These are phyloP conservation scores for Ceratocystis ficicola DNA, from an alignment of 2,329 filamentous ascomycete species.

Conservation along the genomic window DNA sequence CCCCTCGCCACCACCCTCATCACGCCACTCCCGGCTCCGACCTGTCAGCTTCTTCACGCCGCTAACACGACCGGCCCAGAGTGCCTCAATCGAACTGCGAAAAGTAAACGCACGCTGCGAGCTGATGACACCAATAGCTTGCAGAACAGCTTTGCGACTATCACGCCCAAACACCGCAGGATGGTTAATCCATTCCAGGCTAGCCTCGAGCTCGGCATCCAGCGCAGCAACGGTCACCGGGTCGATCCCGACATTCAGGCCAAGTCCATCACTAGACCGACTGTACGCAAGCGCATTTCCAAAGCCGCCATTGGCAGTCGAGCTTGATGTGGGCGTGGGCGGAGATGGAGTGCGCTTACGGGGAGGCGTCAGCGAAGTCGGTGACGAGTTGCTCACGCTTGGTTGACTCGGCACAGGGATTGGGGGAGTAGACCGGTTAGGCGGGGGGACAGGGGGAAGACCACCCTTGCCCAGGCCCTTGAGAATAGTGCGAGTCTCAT, in stretches of 20 bases:
- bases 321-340: conserved; percentile 38
- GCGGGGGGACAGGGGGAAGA: conserved; percentile 71
- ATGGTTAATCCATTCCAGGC: conserved; percentile 94
- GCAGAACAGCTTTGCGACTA: conserved; percentile 86
- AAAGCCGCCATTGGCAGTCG: conserved; percentile 32
- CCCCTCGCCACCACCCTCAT: conserved; percentile 63
- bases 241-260: conserved; percentile 67
- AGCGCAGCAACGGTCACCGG: conserved; percentile 68
- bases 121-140: conserved; percentile 92
- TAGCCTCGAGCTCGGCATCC: conserved; percentile 79
- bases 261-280: conserved; percentile 46
- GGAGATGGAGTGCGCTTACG: conserved; percentile 46
- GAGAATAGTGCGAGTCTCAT: conserved; percentile 86
- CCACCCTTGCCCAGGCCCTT: conserved; percentile 94
- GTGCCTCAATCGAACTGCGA: conserved; percentile 72
- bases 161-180: conserved; percentile 90
- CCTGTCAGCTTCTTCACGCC: conserved; percentile 75
- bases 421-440: conserved; percentile 31
- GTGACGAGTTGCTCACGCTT: conserved; percentile 28
- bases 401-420: background rate
- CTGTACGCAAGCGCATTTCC: conserved; percentile 36
- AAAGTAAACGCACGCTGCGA: conserved; percentile 91
- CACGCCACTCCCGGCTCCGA: conserved; percentile 81
- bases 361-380: conserved; percentile 39
- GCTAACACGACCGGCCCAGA: conserved; percentile 74